A percentile compares a stretch with the other conserved stretches of the same genome.
phyloP scores from a whole-genome alignment of 2,329 filamentous ascomycete species.

The Chaetomium globosum region DNA sequence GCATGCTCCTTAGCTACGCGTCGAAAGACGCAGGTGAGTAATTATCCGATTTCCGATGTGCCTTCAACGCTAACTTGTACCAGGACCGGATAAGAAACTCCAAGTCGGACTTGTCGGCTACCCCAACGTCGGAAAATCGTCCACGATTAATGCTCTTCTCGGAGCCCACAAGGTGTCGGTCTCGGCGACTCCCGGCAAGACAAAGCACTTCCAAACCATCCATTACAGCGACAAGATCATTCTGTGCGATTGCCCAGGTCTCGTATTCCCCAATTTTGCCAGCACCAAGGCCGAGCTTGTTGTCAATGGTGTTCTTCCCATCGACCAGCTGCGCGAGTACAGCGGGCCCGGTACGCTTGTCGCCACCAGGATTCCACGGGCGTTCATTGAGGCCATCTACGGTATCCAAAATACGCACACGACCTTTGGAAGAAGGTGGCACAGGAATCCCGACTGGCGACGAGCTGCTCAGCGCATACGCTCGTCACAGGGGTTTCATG shows the following conservation, averaged over 20 bases:
- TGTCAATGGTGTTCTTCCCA: constrained; percentile 90
- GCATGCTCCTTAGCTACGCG: constrained; percentile 77
- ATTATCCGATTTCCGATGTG: neutral
- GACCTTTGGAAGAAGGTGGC: constrained; percentile 87
- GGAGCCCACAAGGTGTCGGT: constrained; percentile 98
- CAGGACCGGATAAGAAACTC: constrained; percentile 64
- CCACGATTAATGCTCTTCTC: constrained; percentile 98
- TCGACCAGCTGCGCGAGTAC: constrained; percentile 93
- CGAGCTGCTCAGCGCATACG: constrained; percentile 84
- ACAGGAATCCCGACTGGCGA: constrained; percentile 82
- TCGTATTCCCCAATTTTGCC: constrained; percentile 98
- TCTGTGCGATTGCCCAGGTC: constrained; percentile 95
- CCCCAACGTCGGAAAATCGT: constrained; percentile 98
- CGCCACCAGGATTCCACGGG: constrained; percentile 79
- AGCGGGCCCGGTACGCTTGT: constrained; percentile 84
- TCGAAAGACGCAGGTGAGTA: constrained; percentile 56
- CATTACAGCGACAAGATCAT: constrained; percentile 88
- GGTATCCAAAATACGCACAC: constrained; percentile 83
- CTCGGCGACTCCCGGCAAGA: constrained; percentile 95
- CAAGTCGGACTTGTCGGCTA: constrained; percentile 95
- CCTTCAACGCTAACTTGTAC: neutral
- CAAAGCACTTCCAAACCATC: constrained; percentile 98
- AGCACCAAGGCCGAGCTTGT: constrained; percentile 95
- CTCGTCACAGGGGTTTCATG: constrained; percentile 84
- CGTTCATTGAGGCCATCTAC: constrained; percentile 89